phyloP scores from a whole-genome alignment of 768 basidiomycete species.

The Calocybe indica region DNA sequence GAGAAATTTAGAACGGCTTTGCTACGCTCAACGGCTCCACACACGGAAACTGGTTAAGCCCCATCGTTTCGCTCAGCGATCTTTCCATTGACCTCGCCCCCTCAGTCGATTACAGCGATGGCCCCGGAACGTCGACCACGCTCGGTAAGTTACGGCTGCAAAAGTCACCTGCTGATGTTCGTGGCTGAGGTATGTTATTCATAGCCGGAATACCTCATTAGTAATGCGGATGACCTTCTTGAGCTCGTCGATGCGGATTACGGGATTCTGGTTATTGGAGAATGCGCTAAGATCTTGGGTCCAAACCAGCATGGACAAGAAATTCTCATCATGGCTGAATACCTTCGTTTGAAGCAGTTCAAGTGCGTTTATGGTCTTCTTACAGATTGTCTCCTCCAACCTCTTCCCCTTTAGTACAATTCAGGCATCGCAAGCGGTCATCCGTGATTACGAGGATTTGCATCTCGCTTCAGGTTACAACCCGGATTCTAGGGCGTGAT shows the following conservation, averaged over 20 bases:
- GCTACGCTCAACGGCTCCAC: constrained; percentile 69
- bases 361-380: constrained; percentile 33
- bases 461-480: constrained; percentile 40
- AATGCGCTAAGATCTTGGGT: constrained; percentile 68
- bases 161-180: too few relatives aligned
- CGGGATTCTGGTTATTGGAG: constrained; percentile 65
- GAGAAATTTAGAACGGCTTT: constrained; percentile 71
- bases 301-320: constrained; percentile 71
- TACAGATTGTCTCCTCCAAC: not conserved
- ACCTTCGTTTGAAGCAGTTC: constrained; percentile 68
- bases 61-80: not conserved
- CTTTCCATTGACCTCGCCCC: not conserved
- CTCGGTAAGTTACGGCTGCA: too few relatives aligned
- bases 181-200: too few relatives aligned
- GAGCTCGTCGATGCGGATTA: constrained; percentile 75
- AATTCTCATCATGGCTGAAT: constrained; percentile 74
- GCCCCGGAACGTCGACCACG: constrained; percentile 35
- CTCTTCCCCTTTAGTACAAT: constrained; percentile 39
- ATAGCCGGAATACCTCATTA: constrained; percentile 70
- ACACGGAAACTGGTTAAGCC: constrained; percentile 66
- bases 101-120: constrained; percentile 36
- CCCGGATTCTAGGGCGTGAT: not conserved
- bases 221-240: constrained; percentile 74
- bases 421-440: constrained; percentile 65
- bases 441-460: constrained; percentile 68